These are phyloP conservation scores for Holtermanniella nyarrowii DNA, from an alignment of 768 basidiomycete species.

Conservation along the genomic window DNA sequence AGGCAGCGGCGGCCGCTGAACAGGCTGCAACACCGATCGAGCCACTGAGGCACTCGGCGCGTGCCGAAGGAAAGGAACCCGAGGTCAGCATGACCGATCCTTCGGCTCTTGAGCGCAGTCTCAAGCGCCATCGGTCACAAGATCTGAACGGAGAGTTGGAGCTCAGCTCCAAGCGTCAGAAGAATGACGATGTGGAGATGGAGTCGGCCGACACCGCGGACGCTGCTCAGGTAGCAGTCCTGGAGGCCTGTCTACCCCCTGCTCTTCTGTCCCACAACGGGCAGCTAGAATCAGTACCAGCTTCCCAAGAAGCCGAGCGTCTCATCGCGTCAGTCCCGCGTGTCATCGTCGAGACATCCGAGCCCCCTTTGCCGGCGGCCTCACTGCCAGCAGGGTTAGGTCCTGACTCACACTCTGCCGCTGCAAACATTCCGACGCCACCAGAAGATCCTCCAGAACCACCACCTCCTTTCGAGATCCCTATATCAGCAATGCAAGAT, in stretches of 20 bases:
- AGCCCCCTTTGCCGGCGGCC: not conserved
- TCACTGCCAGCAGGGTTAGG: conserved; percentile 24
- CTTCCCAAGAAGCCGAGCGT: not conserved
- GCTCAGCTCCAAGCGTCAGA: conserved; percentile 1
- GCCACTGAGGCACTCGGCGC: conserved; percentile 53
- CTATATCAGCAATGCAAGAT: conserved; percentile 46
- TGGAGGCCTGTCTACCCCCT: not conserved
- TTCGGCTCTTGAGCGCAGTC: conserved; percentile 58
- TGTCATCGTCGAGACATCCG: no score
- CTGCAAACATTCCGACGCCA: no score
- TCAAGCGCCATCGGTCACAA: conserved; percentile 45
- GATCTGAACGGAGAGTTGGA: conserved; percentile 1
- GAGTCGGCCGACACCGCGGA: not conserved
- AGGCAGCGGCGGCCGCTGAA: not conserved
- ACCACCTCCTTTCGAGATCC: conserved; percentile 61
- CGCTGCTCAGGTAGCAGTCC: not conserved
- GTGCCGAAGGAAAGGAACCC: conserved; percentile 60
- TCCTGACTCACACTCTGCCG: conserved; percentile 40
- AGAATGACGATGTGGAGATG: conserved; percentile 2
- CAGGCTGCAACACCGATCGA: not conserved
- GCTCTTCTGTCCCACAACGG: not conserved
- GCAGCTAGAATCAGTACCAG: not conserved
- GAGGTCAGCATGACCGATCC: conserved; percentile 68
- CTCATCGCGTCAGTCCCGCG: conserved; percentile 12
- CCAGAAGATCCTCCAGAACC: not conserved